Conservation (phyloP, 2,329 filamentous ascomycete genomes). For the Sphaceloma murrayae region DNA sequence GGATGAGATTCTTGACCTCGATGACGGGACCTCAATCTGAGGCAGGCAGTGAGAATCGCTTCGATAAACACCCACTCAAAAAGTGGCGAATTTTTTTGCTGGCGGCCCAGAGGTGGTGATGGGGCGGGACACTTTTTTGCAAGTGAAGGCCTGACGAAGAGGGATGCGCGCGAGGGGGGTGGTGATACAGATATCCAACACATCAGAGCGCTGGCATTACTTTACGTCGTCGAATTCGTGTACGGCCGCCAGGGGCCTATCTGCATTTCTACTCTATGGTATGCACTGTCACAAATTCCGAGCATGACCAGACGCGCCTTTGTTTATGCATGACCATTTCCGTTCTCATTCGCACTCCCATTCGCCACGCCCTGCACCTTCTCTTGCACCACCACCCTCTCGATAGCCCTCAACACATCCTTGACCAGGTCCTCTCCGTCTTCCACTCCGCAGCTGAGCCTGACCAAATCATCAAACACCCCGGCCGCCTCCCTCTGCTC, state of each 20-base stretch:
- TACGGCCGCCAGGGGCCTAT: too few relatives aligned
- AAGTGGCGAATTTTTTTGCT: neutral
- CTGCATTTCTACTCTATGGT: too few relatives aligned
- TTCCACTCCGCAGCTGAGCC: constrained; percentile 89
- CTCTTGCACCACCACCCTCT: constrained; percentile 55
- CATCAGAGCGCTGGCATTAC: too few relatives aligned
- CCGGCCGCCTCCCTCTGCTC: constrained; percentile 86
- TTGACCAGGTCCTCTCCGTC: constrained; percentile 73
- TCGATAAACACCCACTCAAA: neutral
- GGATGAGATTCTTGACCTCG: neutral
- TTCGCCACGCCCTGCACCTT: constrained; percentile 38
- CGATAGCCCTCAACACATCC: constrained; percentile 75
- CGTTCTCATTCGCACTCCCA: constrained; percentile 20
- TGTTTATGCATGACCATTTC: constrained; percentile 11
- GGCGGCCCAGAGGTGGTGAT: too few relatives aligned
- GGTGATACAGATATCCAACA: too few relatives aligned
- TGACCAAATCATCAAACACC: constrained; percentile 87
- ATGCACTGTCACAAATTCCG: too few relatives aligned
- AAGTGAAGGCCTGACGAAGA: too few relatives aligned
- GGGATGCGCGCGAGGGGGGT: too few relatives aligned
- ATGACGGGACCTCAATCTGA: neutral
- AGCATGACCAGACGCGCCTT: too few relatives aligned
- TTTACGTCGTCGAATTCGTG: too few relatives aligned
- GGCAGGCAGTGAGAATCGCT: neutral
- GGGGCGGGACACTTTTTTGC: too few relatives aligned